phyloP scores from a whole-genome alignment of 495 filamentous ascomycete species.

The Sporormia fimetaria region DNA sequence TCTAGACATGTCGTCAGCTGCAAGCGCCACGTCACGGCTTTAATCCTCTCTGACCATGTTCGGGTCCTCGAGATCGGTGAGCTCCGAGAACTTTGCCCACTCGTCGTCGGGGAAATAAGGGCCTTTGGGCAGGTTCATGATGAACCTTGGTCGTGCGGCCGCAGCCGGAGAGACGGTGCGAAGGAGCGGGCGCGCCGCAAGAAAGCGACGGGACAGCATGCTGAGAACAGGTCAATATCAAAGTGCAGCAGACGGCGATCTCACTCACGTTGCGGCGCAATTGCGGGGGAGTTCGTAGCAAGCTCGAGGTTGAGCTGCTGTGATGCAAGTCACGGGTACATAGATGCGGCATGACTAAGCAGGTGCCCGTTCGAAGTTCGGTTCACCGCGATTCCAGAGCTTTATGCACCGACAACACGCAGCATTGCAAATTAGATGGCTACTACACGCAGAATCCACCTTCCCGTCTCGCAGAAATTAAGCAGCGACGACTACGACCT shows the following conservation, averaged over 20 bases:
- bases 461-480: too few species aligned
- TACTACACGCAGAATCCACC: too few species aligned
- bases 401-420: too few species aligned
- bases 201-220: slow-evolving; percentile 39
- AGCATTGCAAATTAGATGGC: too few species aligned
- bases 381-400: too few species aligned
- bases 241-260: too few species aligned
- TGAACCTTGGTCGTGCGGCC: slow-evolving; percentile 17
- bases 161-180: slow-evolving; percentile 23
- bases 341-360: not conserved
- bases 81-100: too few species aligned
- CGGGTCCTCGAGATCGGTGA: slow-evolving; percentile 61
- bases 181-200: slow-evolving; percentile 35
- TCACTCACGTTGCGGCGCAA: slow-evolving; percentile 14
- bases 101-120: too few species aligned
- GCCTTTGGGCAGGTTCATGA: too few species aligned
- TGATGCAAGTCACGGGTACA: slow-evolving; percentile 11
- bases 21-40: slow-evolving; percentile 1
- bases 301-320: slow-evolving; percentile 5
- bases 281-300: not conserved
- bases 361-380: too few species aligned
- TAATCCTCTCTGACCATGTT: slow-evolving; percentile 49
- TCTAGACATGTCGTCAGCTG: slow-evolving; percentile 42
- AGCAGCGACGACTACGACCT: too few species aligned
- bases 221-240: slow-evolving; percentile 11